Evolutionary conservation across 768 basidiomycete species (phyloP), one percentile per base, ranked within the genome.

Genomic region (Mycena floridula): DNA sequence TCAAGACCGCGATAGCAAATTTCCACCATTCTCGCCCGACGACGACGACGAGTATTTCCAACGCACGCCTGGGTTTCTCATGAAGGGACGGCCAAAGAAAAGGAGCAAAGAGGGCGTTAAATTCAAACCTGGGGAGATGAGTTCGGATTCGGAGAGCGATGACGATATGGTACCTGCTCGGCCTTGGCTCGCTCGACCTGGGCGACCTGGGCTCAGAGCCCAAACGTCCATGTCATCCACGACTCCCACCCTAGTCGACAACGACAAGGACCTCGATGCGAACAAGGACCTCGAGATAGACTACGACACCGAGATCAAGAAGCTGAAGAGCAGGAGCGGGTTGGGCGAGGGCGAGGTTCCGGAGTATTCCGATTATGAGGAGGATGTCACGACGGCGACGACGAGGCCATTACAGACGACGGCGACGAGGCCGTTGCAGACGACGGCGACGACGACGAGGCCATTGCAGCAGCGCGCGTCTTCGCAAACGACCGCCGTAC

Each of bases 351-450:
- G 58, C 7, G 60, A 54, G 13, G 57, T 45, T 5, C 60, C 62
- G 5, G 63, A 66, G 23, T 72, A 71, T 46, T 78, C 75, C 3
- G 76, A 78, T 49, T 68, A 66, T 37, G 77, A 80, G 43, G 74
- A 72, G 36, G 72, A 72, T 44, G 43, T 64, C 35, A 54, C n/a
- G n/a, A n/a, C n/a, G n/a, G n/a, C n/a, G n/a, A n/a, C n/a, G n/a
- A n/a, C n/a, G n/a, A n/a, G n/a, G n/a, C n/a, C n/a, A n/a, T n/a
- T n/a, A n/a, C n/a, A n/a, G n/a, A n/a, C n/a, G n/a, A n/a, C n/a
- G n/a, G n/a, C n/a, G n/a, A n/a, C n/a, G n/a, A n/a, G n/a, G n/a
- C n/a, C n/a, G n/a, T n/a, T n/a, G n/a, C n/a, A n/a, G n/a, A n/a
- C n/a, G n/a, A n/a, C n/a, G n/a, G n/a, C n/a, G n/a, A n/a, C n/a